Base-by-base conservation (phyloP, 176 grass and related monocot genomes). In the Pontederia crassipes region DNA sequence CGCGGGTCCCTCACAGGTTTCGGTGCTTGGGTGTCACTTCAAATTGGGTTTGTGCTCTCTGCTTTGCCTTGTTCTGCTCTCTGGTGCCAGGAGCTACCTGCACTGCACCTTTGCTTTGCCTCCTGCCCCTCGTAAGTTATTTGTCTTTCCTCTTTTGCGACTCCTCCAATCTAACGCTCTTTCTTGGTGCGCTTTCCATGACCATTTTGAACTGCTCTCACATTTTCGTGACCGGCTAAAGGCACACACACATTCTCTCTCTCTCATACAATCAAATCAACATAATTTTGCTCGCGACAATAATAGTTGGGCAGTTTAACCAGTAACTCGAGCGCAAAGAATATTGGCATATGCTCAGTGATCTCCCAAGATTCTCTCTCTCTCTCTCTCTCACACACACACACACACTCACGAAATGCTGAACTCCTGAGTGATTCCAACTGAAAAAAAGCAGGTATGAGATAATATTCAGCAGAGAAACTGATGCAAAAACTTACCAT, bases 11-110 rank as follows among this genome's bases (percentile, higher is more conserved):
- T 48, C 17, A 53, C 53, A 28, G 48, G 49, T 1, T 54, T 66
- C 32, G 64, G 18, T 52, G 64, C 49, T 29, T 2, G 64, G 9
- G 49, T 40, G 65, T 67, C 65, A 67, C 24, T 54, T 52, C 65
- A 67, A 7, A 60, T 32, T 54, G 27, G 24, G 48, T 54, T 24
- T 28, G 26, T 20, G 17, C 20, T 9, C 64, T 67, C 54, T 67
- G 65, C 65, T 50, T 54, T 40, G 32, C 32, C 49, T 49, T 67
- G 28, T 67, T 48, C 26, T 35, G 65, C 35, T 40, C n/a, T 52
- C n/a, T 52, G 24, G 5, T 11, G 58, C 12, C 13, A 13, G 14
- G 12, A 14, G 51, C 14, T 54, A 24, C 20, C 20, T 24, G 32
- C 32, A 40, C 32, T 40, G 32, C 32, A 40, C 32, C 32, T 40